Evolutionary conservation across 306 rosid species (phyloP).

Genomic region (Crotalaria pallida): DNA sequence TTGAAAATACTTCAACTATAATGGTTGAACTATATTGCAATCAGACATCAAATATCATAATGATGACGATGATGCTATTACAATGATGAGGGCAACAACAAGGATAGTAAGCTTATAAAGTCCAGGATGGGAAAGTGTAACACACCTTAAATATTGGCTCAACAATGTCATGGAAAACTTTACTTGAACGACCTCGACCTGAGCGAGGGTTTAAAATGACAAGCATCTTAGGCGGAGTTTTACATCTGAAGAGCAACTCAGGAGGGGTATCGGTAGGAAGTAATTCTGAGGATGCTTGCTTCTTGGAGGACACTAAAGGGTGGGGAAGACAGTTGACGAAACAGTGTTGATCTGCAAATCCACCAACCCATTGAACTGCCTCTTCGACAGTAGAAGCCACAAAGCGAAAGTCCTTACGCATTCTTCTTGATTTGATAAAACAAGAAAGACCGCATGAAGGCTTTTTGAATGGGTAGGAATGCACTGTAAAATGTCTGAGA

Average conservation of each 20-base stretch:
- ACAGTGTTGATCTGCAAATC: conserved; percentile 96
- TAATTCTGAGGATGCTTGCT: conserved; percentile 93
- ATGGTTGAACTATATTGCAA: neutral
- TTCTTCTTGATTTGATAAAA: conserved; percentile 63
- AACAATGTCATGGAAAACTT: conserved; percentile 76
- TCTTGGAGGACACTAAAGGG: conserved; percentile 85
- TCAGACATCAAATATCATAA: neutral
- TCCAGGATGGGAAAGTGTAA: neutral
- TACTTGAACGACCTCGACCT: conserved; percentile 94
- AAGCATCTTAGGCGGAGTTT: conserved; percentile 90
- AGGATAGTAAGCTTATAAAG: conserved; percentile 3
- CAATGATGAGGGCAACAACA: conserved; percentile 9
- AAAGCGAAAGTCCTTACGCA: conserved; percentile 75
- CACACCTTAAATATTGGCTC: conserved; percentile 92
- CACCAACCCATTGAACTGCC: conserved; percentile 96
- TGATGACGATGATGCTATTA: neutral
- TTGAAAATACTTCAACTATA: conserved; percentile 14
- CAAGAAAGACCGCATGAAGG: conserved; percentile 76
- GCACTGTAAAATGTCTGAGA: conserved; percentile 90
- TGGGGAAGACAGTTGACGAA: conserved; percentile 91
- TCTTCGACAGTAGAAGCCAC: conserved; percentile 77
- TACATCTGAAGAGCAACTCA: conserved; percentile 87
- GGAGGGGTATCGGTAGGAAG: conserved; percentile 82
- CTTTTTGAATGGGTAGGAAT: conserved; percentile 73
- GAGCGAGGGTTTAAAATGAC: conserved; percentile 96